Conservation (phyloP, 768 basidiomycete species). For the Paxillus involutus region DNA sequence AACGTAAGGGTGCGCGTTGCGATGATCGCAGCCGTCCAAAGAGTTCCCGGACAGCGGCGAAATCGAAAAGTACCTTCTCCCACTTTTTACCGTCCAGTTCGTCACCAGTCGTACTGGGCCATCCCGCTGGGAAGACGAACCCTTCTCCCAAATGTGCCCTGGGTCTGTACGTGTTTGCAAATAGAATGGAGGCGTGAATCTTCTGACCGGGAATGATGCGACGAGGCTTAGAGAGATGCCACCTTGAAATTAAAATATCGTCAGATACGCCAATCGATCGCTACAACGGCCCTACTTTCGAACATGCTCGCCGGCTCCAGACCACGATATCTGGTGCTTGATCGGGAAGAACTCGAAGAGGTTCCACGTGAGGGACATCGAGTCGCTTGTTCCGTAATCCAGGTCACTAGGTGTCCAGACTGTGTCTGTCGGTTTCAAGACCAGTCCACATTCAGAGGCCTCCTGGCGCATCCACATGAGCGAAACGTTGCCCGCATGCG, state of each 20-base stretch:
- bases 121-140: conserved; percentile 10
- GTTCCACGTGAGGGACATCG: conserved; percentile 16
- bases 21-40: conserved; percentile 9
- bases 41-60: conserved; percentile 5
- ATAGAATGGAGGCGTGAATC: conserved; percentile 20
- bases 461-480: conserved; percentile 33
- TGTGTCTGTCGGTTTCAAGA: conserved; percentile 16
- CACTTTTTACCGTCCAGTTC: conserved; percentile 6
- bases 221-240: conserved; percentile 14
- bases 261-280: not conserved
- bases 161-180: conserved; percentile 16
- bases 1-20: conserved; percentile 9
- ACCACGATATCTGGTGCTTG: conserved; percentile 17
- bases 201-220: conserved; percentile 19
- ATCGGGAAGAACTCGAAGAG: conserved; percentile 13
- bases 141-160: conserved; percentile 16
- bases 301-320: conserved; percentile 10
- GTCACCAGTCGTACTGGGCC: conserved; percentile 2
- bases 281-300: conserved; percentile 1
- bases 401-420: conserved; percentile 19
- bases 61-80: conserved; percentile 17
- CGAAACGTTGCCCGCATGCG: conserved; percentile 16
- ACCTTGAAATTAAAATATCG: not conserved
- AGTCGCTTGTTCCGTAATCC: conserved; percentile 14
- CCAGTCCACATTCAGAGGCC: conserved; percentile 22